phyloP scores from a whole-genome alignment of 1,284 basidiomycete genomes.

The Melampsora larici-populina region DNA sequence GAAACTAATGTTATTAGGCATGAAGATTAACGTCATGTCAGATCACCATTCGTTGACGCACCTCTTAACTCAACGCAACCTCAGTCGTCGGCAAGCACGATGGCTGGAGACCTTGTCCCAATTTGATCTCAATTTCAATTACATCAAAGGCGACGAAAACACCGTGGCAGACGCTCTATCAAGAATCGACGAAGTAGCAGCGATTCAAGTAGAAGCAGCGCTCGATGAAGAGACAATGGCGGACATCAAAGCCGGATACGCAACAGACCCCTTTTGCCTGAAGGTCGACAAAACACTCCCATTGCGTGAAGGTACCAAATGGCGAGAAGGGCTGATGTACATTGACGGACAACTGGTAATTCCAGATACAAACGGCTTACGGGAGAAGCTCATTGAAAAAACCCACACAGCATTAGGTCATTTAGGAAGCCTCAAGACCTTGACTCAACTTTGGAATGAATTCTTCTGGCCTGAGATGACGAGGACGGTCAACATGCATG shows the following conservation, averaged over 20 bases:
- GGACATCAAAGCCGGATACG: background rate
- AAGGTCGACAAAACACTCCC: background rate
- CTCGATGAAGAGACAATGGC: background rate
- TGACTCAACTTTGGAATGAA: background rate
- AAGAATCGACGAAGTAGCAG: too few relatives aligned
- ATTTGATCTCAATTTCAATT: too few relatives aligned
- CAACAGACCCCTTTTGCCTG: background rate
- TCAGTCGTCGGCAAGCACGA: too few relatives aligned
- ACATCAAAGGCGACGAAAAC: constrained; percentile 3
- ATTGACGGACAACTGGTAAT: background rate
- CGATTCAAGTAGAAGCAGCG: background rate
- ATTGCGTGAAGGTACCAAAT: background rate
- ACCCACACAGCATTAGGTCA: constrained; percentile 5
- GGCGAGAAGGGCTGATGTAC: background rate
- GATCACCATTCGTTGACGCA: too few relatives aligned
- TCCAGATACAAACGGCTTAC: background rate
- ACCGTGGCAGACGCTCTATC: too few relatives aligned
- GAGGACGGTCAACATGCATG: background rate
- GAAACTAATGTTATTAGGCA: too few relatives aligned
- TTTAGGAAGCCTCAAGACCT: background rate
- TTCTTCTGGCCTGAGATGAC: constrained; percentile 16
- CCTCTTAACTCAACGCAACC: too few relatives aligned
- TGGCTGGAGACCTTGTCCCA: too few relatives aligned
- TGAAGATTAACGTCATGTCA: too few relatives aligned
- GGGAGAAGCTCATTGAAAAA: background rate